Evolutionary conservation across 257 asterid species (phyloP).

Genomic region (Solanum rostratum): DNA sequence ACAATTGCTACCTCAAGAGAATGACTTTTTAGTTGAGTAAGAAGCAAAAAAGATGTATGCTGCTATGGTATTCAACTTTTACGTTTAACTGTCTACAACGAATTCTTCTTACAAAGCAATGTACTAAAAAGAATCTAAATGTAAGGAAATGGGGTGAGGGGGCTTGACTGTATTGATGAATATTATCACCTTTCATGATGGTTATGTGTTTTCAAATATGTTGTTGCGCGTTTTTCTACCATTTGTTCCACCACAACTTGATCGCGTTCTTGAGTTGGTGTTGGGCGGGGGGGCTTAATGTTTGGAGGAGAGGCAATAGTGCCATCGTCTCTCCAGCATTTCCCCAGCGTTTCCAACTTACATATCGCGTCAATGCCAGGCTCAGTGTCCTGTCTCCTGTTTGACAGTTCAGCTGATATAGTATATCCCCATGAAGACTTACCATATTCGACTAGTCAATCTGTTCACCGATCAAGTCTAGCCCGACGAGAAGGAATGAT

Average conservation of each 20-base stretch:
- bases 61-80: not conserved
- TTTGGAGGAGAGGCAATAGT: not conserved
- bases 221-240: not conserved
- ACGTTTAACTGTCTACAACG: not conserved
- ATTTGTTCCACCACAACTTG: not conserved
- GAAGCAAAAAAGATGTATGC: not conserved
- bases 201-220: not conserved
- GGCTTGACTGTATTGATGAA: not conserved
- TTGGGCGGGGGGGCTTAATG: not conserved
- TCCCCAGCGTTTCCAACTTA: not conserved
- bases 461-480: constrained; percentile 93
- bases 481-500: constrained; percentile 79
- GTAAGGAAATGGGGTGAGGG: not conserved
- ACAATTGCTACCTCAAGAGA: not conserved
- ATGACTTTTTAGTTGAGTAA: not conserved
- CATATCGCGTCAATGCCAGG: not conserved
- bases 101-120: constrained; percentile 29
- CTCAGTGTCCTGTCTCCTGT: not conserved
- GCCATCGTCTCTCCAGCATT: not conserved
- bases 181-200: constrained; percentile 11
- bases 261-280: not conserved
- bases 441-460: constrained; percentile 12
- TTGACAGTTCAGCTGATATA: not conserved
- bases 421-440: not conserved
- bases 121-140: constrained; percentile 18